Evolutionary conservation across 306 rosid genomes (phyloP).

Genomic region (Acacia crassicarpa): DNA sequence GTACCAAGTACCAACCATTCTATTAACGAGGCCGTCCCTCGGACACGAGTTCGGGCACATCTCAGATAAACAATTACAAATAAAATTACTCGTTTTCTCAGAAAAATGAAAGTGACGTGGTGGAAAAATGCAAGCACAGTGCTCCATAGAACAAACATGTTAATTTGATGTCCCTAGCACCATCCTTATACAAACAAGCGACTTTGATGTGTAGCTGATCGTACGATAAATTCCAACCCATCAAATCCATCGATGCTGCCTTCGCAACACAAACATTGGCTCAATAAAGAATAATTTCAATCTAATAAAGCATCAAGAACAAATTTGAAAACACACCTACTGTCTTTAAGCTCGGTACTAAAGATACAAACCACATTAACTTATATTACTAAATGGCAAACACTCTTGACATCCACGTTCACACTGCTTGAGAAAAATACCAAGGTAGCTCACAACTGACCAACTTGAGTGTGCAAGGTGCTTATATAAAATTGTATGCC

Average conservation of each 20-base stretch:
- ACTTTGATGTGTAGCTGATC: constrained; percentile 3
- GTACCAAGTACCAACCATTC: not conserved
- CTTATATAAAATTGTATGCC: constrained; percentile 15
- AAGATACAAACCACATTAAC: constrained; percentile 20
- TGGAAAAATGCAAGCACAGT: not conserved
- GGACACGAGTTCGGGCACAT: not conserved
- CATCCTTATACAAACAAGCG: constrained; percentile 28
- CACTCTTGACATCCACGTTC: constrained; percentile 22
- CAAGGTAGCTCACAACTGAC: constrained; percentile 24
- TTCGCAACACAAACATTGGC: constrained; percentile 28
- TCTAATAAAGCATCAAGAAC: constrained; percentile 22
- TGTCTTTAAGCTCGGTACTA: constrained; percentile 31
- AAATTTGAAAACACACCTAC: constrained; percentile 12
- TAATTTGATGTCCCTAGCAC: constrained; percentile 9
- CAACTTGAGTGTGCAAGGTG: constrained; percentile 7
- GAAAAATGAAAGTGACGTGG: not conserved
- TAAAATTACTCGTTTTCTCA: not conserved
- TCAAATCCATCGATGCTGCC: constrained; percentile 21
- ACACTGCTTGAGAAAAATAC: constrained; percentile 20
- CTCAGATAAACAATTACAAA: not conserved
- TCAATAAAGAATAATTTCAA: constrained; percentile 28
- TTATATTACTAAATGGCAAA: constrained; percentile 25
- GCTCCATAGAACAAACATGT: not conserved
- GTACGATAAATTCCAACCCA: constrained; percentile 14
- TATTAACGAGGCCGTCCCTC: not conserved